Percentiles rank a stretch among this genome's conserved stretches.
phyloP scores from a whole-genome alignment of 805 yeast genomes.

The Millerozyma miso region DNA sequence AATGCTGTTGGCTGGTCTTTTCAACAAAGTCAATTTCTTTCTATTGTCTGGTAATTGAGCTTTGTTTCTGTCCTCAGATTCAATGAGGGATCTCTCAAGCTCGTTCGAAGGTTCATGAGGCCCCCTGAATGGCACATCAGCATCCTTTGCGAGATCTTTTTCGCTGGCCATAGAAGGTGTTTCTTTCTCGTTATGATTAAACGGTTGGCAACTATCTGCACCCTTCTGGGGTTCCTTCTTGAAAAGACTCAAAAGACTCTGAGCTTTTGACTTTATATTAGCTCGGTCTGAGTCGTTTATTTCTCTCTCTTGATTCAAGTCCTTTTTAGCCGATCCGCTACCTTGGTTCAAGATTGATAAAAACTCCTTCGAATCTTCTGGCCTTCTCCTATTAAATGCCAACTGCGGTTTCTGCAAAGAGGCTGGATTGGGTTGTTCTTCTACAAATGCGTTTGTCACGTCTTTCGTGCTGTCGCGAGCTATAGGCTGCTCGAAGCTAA shows the following conservation, averaged over 20 bases:
- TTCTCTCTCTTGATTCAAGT: slow-evolving; percentile 2
- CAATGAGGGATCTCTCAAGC: slow-evolving; percentile 16
- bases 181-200: not conserved
- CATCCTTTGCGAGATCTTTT: not conserved
- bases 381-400: slow-evolving; percentile 27
- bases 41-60: slow-evolving; percentile 11
- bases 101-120: slow-evolving; percentile 22
- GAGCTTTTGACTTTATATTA: slow-evolving; percentile 28
- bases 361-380: slow-evolving; percentile 37
- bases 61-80: slow-evolving; percentile 4
- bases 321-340: slow-evolving; percentile 8
- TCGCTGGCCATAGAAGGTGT: not conserved
- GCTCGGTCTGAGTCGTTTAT: slow-evolving; percentile 11
- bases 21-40: slow-evolving; percentile 27
- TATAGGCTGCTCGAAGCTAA: not conserved
- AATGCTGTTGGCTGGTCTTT: slow-evolving; percentile 11
- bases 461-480: not conserved
- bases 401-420: slow-evolving; percentile 33
- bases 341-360: slow-evolving; percentile 38
- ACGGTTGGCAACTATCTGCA: not conserved
- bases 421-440: slow-evolving; percentile 31
- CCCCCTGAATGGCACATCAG: not conserved
- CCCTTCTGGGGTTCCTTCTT: slow-evolving; percentile 10
- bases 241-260: slow-evolving; percentile 25
- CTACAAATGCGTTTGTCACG: slow-evolving; percentile 1